phyloP scores from a whole-genome alignment of 768 basidiomycete genomes.

The Leccinum olivaceopallidum region DNA sequence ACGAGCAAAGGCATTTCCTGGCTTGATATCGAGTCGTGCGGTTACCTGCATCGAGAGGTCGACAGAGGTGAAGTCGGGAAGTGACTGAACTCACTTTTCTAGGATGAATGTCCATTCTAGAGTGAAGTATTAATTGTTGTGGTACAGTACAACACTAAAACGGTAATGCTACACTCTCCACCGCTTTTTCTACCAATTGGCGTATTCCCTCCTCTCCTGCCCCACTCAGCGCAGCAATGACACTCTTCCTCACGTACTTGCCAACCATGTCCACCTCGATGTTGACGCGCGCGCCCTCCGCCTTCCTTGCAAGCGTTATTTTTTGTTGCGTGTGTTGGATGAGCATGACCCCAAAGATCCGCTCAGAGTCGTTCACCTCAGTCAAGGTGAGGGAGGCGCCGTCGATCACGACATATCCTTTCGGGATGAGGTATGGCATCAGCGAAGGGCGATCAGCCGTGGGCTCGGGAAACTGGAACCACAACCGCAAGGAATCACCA shows the following conservation, averaged over 20 bases:
- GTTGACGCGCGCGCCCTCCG: conserved; percentile 81
- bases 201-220: conserved; percentile 49
- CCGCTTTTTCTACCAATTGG: conserved; percentile 55
- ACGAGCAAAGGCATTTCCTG: conserved; percentile 32
- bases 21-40: conserved; percentile 48
- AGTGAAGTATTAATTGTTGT: conserved; percentile 1
- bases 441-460: conserved; percentile 61
- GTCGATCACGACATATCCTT: conserved; percentile 94
- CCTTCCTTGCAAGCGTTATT: conserved; percentile 77
- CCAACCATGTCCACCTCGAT: conserved; percentile 96
- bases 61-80: conserved; percentile 4
- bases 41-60: conserved; percentile 45
- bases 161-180: conserved; percentile 47
- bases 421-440: conserved; percentile 82
- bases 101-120: conserved; percentile 40
- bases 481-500: conserved; percentile 85
- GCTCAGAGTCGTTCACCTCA: conserved; percentile 58
- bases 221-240: conserved; percentile 63
- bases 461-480: conserved; percentile 71
- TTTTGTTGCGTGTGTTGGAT: conserved; percentile 92
- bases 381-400: conserved; percentile 94
- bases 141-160: conserved; percentile 1
- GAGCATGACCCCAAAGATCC: conserved; percentile 88
- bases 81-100: conserved; percentile 43
- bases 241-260: conserved; percentile 88